Percentiles rank a stretch among this genome's conserved stretches.
Evolutionary conservation across 495 filamentous ascomycete genomes (phyloP).

Genomic region (Talaromyces stipitatus): DNA sequence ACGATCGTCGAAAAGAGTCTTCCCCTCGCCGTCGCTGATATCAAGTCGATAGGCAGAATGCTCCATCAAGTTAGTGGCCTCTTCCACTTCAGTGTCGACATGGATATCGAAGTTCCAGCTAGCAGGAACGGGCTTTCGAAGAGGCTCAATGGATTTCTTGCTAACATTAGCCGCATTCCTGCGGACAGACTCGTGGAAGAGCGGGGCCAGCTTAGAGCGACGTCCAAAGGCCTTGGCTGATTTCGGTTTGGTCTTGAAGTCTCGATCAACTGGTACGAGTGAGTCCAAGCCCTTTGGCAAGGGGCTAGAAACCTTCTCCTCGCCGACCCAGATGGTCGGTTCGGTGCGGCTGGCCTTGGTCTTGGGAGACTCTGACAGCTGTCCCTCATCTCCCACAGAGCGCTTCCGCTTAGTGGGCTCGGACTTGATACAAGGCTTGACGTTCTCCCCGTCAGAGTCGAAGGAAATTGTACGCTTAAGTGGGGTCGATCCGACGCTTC

Average conservation of each 20-base stretch:
- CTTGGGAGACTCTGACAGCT: constrained; percentile 29
- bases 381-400: constrained; percentile 42
- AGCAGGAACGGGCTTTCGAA: constrained; percentile 38
- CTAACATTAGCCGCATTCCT: constrained; percentile 39
- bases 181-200: too few relatives aligned
- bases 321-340: constrained; percentile 12
- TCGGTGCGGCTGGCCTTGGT: constrained; percentile 34
- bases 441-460: constrained; percentile 66
- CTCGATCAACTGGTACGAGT: constrained; percentile 32
- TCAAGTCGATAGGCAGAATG: constrained; percentile 82
- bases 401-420: constrained; percentile 61
- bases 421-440: constrained; percentile 60
- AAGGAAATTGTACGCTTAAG: constrained; percentile 36
- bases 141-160: constrained; percentile 31
- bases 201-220: constrained; percentile 35
- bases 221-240: constrained; percentile 25
- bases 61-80: constrained; percentile 84
- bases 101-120: constrained; percentile 93
- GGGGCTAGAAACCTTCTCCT: background rate
- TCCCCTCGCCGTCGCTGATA: constrained; percentile 56
- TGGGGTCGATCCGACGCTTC: background rate
- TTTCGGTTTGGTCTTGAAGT: constrained; percentile 30
- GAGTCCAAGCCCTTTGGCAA: constrained; percentile 1
- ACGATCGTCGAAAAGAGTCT: constrained; percentile 38
- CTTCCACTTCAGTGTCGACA: constrained; percentile 82